Evolutionary conservation across 2,329 filamentous ascomycete genomes (phyloP).

Genomic region (Aspergillus fischeri): DNA sequence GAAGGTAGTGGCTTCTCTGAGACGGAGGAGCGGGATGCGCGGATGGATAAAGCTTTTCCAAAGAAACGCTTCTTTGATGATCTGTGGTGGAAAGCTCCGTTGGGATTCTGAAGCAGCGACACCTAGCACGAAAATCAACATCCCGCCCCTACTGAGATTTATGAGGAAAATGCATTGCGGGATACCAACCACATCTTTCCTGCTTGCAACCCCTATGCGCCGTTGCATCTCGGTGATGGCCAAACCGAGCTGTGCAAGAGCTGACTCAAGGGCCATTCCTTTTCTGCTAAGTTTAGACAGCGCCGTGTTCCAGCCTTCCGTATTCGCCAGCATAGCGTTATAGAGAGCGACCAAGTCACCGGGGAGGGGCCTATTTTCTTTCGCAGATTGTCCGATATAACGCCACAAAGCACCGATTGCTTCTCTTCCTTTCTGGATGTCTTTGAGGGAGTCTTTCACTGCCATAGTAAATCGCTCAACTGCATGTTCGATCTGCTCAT

Average conservation of each 20-base stretch:
- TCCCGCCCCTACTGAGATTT: neutral
- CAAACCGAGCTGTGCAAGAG: conserved; percentile 67
- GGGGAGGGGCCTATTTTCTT: conserved; percentile 55
- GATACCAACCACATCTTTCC: conserved; percentile 62
- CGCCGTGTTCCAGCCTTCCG: conserved; percentile 82
- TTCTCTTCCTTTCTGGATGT: conserved; percentile 72
- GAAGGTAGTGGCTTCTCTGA: conserved; percentile 30
- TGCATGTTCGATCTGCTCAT: conserved; percentile 87
- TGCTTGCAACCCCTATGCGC: conserved; percentile 77
- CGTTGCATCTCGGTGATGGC: conserved; percentile 83
- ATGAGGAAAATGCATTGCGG: neutral
- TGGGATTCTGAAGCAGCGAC: conserved; percentile 15
- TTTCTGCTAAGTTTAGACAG: conserved; percentile 72
- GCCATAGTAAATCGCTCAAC: conserved; percentile 71
- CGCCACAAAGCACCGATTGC: conserved; percentile 71
- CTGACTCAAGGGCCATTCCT: conserved; percentile 64
- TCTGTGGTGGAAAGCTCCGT: conserved; percentile 10
- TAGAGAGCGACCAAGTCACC: conserved; percentile 68
- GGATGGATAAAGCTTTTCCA: conserved; percentile 11
- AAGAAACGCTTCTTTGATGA: conserved; percentile 25
- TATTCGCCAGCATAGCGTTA: conserved; percentile 86
- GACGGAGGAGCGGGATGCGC: neutral
- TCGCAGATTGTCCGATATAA: conserved; percentile 66
- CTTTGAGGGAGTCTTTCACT: conserved; percentile 72
- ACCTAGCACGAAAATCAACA: conserved; percentile 15